Percentiles rank a stretch among this genome's conserved stretches.
Conservation (phyloP, 2,329 filamentous ascomycete species). For the Aspergillus vadensis region DNA sequence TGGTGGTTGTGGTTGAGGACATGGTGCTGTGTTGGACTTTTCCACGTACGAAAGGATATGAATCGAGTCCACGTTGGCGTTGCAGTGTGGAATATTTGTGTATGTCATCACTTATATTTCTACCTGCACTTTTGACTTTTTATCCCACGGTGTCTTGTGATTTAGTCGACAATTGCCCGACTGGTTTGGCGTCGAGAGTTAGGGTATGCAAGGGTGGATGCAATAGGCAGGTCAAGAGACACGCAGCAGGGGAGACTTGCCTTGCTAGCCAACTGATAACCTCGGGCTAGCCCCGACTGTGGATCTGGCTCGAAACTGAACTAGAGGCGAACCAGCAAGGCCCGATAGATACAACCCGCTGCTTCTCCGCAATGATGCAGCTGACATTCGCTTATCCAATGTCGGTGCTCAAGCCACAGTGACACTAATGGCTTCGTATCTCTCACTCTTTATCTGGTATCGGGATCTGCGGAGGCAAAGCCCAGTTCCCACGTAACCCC, state of each 20-base stretch:
- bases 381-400: not conserved
- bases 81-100: not conserved
- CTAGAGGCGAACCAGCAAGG: not conserved
- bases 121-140: not conserved
- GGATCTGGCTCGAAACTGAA: not conserved
- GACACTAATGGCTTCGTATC: not conserved
- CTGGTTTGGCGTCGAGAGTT: not conserved
- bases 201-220: not conserved
- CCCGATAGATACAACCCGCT: not conserved
- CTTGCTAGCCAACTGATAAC: not conserved
- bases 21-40: not conserved
- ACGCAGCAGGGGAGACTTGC: not conserved
- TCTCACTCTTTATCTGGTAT: not conserved
- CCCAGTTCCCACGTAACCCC: not conserved
- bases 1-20: not conserved
- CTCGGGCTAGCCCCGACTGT: not conserved
- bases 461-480: not conserved
- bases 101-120: not conserved
- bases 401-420: not conserved
- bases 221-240: not conserved
- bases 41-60: no score
- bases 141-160: not conserved
- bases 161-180: not conserved
- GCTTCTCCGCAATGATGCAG: not conserved
- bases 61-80: not conserved